Base-by-base conservation (phyloP, 768 basidiomycete species). In the Boletus pseudo-olivaceus region DNA sequence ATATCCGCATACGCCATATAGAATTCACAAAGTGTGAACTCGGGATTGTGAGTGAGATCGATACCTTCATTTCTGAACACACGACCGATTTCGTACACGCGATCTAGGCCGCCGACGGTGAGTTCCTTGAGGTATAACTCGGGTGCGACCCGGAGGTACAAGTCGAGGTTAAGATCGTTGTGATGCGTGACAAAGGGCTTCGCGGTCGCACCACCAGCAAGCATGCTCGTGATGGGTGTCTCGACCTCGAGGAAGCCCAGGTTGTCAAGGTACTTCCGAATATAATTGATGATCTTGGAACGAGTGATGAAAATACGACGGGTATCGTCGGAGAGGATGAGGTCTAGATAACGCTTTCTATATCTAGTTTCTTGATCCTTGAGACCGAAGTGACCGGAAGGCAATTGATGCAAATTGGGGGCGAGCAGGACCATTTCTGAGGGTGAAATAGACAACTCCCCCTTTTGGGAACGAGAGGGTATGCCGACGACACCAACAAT, bases 1-100 rank as follows among this genome's bases (percentile, higher is more conserved):
- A 96, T 95, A 71, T 98, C 97, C 54, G 97, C 97, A 64, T 98
- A 98, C 30, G 97, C 96, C 96, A 99, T 98, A 69, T 98, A 99
- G 75, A 99, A 98, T 76, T 99, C 96, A 81, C 96, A 98, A 75
- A 98, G 96, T 6, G 93, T 91, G 76, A 98, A 98, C 72, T 99
- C 97, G 61, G 97, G 97, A 73, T 99, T 99, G 73, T 99, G 97
- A 17, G 97, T 99, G 60, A 99, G 76, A 75, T 99, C 97, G 67
- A 99, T 99, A 30, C 95, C 91, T 71, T 99, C 97, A 72, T 98
- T 99, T 44, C 97, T 80, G 82, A 98, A 99, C 12, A 98, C 94
- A 39, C 96, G 86, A 3, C 96, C 97, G 58, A 99, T 98, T 74
- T 99, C 97, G 73, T 93, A 99, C 12, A 99, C 97, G 42, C 97